phyloP scores from a whole-genome alignment of 345 rosid genomes.

The Kernera saxatilis region DNA sequence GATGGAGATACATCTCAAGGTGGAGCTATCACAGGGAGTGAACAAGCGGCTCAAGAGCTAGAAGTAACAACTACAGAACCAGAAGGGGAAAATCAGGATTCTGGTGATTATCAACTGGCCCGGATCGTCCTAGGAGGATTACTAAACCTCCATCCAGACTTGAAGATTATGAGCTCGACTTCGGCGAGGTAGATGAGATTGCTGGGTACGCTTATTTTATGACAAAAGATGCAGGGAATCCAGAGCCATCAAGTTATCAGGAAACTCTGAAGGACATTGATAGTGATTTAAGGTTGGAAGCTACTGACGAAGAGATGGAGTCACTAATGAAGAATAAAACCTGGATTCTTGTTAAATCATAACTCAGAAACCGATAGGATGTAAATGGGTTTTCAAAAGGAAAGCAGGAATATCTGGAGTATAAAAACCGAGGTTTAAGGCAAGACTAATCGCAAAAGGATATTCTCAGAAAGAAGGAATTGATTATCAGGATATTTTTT shows the following conservation, averaged over 20 bases:
- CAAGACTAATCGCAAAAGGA: neutral
- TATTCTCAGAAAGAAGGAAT: neutral
- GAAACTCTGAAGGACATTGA: neutral
- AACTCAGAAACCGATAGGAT: neutral
- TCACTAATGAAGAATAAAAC: neutral
- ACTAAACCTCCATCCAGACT: neutral
- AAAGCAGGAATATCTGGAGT: neutral
- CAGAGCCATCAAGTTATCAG: rapidly evolving
- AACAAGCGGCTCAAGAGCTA: too few species aligned
- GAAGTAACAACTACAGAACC: too few species aligned
- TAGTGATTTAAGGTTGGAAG: neutral
- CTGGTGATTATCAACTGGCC: too few species aligned
- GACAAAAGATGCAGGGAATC: too few species aligned
- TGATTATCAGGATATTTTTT: neutral
- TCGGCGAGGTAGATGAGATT: neutral
- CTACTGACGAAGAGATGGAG: neutral
- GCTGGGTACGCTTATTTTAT: rapidly evolving
- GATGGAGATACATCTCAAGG: too few species aligned
- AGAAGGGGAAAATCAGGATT: too few species aligned
- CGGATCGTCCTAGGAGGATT: too few species aligned
- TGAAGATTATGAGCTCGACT: too few species aligned
- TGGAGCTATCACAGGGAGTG: too few species aligned
- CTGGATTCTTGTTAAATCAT: neutral
- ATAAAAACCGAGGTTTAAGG: neutral
- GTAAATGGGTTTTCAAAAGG: neutral